Evolutionary conservation across 805 yeast species (phyloP).

Genomic region (Teunomyces funiuensis): DNA sequence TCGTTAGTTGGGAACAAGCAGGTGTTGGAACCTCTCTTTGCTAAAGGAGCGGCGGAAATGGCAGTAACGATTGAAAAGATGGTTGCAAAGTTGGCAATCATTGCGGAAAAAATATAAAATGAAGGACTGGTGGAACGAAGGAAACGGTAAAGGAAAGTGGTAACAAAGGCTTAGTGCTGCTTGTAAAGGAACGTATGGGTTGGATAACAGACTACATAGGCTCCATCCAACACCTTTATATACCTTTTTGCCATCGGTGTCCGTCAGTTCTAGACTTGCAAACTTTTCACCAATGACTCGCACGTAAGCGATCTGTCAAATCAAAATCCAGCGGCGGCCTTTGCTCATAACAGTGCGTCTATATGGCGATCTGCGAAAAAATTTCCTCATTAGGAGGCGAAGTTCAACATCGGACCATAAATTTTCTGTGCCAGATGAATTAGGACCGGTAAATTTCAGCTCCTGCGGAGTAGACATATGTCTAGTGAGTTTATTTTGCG

Average conservation of each 20-base stretch:
- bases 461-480: too few relatives aligned
- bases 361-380: neutral
- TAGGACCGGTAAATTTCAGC: too few relatives aligned
- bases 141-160: conserved; percentile 1
- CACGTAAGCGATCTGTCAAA: conserved; percentile 6
- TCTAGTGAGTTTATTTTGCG: too few relatives aligned
- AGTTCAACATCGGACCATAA: neutral
- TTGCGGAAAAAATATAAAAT: conserved; percentile 3
- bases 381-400: neutral
- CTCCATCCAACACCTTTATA: neutral
- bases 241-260: neutral
- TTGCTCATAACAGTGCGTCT: conserved; percentile 1
- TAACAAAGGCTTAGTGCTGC: conserved; percentile 1
- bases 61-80: conserved; percentile 13
- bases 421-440: too few relatives aligned
- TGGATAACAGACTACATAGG: neutral
- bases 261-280: conserved; percentile 2
- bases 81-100: conserved; percentile 12
- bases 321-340: neutral
- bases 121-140: neutral
- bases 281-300: conserved; percentile 2
- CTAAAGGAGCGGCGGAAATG: conserved; percentile 24
- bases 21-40: conserved; percentile 35
- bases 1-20: conserved; percentile 69
- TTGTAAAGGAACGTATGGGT: conserved; percentile 8